A percentile compares a stretch with the other conserved stretches of the same genome.
These are phyloP conservation scores for Dichotomopilus funicola DNA, from an alignment of 2,329 filamentous ascomycete species.

Conservation along the genomic window DNA sequence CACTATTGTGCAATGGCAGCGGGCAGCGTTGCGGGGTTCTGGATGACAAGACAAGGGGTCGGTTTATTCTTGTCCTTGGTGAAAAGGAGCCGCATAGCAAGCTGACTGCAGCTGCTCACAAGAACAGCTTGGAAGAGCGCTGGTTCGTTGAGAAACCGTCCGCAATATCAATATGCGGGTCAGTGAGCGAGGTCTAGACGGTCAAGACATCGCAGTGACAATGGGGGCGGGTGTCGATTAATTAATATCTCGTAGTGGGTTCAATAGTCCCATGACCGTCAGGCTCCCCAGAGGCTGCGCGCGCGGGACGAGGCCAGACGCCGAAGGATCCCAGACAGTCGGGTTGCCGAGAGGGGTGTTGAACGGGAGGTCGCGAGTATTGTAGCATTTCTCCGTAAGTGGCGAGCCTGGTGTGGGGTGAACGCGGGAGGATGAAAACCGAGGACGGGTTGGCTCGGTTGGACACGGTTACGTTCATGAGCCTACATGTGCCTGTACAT, in stretches of 20 bases:
- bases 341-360: constrained; percentile 5
- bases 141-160: neutral
- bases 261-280: constrained; percentile 17
- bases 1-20: too few species aligned
- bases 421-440: neutral
- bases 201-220: neutral
- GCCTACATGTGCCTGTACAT: too few species aligned
- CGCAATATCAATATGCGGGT: neutral
- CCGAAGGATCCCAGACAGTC: constrained; percentile 1
- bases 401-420: too few species aligned
- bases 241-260: constrained; percentile 16
- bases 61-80: too few species aligned
- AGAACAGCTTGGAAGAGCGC: constrained; percentile 1
- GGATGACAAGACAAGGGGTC: too few species aligned
- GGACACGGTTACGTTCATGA: too few species aligned
- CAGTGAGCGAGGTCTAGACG: constrained; percentile 2
- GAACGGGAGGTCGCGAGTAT: neutral
- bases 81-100: constrained; percentile 1
- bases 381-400: neutral
- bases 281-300: neutral
- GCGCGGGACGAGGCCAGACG: neutral
- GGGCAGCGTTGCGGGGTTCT: too few species aligned
- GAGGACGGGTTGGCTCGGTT: neutral
- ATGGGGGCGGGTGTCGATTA: constrained; percentile 16
- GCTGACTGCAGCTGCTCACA: neutral